Conservation (phyloP, 768 basidiomycete genomes). For the Leccinum subtestaceum region DNA sequence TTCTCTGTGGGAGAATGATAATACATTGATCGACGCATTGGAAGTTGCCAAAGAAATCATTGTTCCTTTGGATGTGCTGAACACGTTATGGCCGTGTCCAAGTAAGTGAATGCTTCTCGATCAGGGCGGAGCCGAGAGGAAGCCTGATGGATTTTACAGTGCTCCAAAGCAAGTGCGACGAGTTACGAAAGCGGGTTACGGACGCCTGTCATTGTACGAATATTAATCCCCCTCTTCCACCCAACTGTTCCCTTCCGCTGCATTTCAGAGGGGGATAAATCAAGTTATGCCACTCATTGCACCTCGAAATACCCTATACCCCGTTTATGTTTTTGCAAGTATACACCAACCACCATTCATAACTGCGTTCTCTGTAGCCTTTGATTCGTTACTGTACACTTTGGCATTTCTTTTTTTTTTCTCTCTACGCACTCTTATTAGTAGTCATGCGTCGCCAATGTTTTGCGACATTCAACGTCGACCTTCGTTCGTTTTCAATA, state of each 20-base stretch:
- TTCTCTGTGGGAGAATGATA: conserved; percentile 63
- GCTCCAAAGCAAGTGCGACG: conserved; percentile 46
- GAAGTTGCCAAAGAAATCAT: conserved; percentile 66
- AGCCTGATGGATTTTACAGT: conserved; percentile 30
- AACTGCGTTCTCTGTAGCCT: conserved; percentile 27
- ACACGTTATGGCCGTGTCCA: conserved; percentile 64
- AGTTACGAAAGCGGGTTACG: conserved; percentile 46
- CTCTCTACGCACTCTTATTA: conserved; percentile 11
- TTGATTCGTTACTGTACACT: conserved; percentile 28
- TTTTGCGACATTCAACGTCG: conserved; percentile 13
- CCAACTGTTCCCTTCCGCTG: conserved; percentile 38
- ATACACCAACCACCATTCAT: conserved; percentile 28
- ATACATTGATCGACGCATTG: conserved; percentile 52
- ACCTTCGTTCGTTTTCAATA: conserved; percentile 7
- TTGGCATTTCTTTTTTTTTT: background rate
- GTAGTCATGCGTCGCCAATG: conserved; percentile 3
- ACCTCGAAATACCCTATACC: conserved; percentile 22
- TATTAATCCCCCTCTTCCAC: conserved; percentile 40
- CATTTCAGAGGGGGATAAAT: conserved; percentile 29
- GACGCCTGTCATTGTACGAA: conserved; percentile 46
- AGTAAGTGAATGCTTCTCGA: conserved; percentile 32
- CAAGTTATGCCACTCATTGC: background rate
- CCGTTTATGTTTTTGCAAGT: conserved; percentile 27
- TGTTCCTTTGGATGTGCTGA: conserved; percentile 61
- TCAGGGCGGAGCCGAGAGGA: conserved; percentile 10